Base-by-base conservation (phyloP, 768 basidiomycete species). In the Hygrophoropsis aurantiaca region DNA sequence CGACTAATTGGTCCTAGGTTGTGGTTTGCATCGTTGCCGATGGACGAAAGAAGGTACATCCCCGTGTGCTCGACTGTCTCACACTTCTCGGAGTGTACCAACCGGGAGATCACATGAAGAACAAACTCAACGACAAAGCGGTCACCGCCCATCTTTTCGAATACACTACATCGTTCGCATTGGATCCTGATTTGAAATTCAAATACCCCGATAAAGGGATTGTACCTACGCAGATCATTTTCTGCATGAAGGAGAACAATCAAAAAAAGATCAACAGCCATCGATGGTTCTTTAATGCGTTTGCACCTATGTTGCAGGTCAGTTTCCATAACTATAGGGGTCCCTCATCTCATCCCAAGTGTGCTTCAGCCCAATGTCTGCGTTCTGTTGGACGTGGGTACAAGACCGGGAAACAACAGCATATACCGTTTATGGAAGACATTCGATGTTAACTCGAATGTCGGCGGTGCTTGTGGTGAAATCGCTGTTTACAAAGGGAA, bases 191-290 rank as follows among this genome's bases (percentile, higher is more conserved):
- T 57, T 68, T 93, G 35, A 87, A 88, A 58, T 91, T 93, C 71
- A 82, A 80, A 61, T 91, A 90, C 54, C 89, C 91, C 1, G 93
- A 94, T 62, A 93, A 92, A 65, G 93, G 93, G 3, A 89, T 94
- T 34, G 87, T 93, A 11, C 94, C 93, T 2, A 92, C 87, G n/a
- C 95, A 94, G 62, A 93, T 90, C 40, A 84, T 98, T 25, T 90
- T 90, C 61, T 89, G 85, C 61, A 77, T 90, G 73, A 90, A 92
- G 72, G 93, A 94, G 72, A 89, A 83, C 73, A 97, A 95, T 62
- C 87, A 91, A 62, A 94, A 94, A 75, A 97, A 97, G 72, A 94
- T 97, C 61, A 97, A 97, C 64, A 90, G 87, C 39, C 94, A 97
- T 58, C 75, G 94, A 40, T 97, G 94, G 94, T 95, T 94, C 67